Percentiles rank a stretch among this genome's conserved stretches.
Evolutionary conservation across 2,329 filamentous ascomycete genomes (phyloP).

Genomic region (Dothistroma pini): DNA sequence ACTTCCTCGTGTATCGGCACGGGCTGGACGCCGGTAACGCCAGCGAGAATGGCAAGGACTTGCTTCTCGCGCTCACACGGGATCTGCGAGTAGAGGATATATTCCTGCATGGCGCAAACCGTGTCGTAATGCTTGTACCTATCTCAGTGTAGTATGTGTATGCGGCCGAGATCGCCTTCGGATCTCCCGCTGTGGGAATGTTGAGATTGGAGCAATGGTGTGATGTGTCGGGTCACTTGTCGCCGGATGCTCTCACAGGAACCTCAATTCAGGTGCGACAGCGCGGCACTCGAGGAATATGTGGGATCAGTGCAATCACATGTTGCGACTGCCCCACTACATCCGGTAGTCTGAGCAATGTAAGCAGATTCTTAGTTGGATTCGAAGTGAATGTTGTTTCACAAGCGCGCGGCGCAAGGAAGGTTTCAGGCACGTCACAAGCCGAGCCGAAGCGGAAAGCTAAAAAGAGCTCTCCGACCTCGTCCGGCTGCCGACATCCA

Average conservation of each 20-base stretch:
- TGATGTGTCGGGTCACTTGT: slow-evolving; percentile 2
- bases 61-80: slow-evolving; percentile 56
- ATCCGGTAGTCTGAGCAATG: neutral
- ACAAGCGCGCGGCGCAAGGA: neutral
- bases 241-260: too few species aligned
- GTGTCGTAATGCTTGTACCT: neutral
- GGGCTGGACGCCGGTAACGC: slow-evolving; percentile 60
- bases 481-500: neutral
- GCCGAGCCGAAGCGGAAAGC: slow-evolving; percentile 1
- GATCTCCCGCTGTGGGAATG: neutral
- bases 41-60: slow-evolving; percentile 59
- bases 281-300: neutral
- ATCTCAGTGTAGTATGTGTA: neutral
- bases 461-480: slow-evolving; percentile 3
- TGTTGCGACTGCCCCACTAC: neutral
- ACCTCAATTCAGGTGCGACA: neutral
- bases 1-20: slow-evolving; percentile 52
- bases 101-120: slow-evolving; percentile 55
- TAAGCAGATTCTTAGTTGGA: neutral
- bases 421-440: neutral
- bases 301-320: neutral
- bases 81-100: slow-evolving; percentile 59
- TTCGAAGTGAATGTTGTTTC: neutral
- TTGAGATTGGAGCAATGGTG: neutral
- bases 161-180: neutral